Conservation (phyloP, 1,284 basidiomycete species). For the Cryptococcus sp. region DNA sequence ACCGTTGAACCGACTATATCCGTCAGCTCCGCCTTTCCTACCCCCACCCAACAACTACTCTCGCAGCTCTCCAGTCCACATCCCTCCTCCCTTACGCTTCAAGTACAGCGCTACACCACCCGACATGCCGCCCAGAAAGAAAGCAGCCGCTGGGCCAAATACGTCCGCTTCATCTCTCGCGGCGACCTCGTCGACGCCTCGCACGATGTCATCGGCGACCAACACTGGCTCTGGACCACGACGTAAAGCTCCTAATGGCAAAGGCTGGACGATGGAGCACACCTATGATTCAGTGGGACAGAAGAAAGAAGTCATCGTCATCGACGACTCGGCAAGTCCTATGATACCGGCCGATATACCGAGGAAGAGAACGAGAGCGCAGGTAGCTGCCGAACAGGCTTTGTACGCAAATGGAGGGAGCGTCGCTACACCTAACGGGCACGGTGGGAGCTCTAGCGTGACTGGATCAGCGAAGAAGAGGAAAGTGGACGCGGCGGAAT, state of each 20-base stretch:
- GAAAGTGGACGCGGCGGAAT: constrained; percentile 42
- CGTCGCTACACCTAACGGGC: constrained; percentile 12
- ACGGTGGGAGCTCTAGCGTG: constrained; percentile 8
- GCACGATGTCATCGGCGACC: constrained; percentile 27
- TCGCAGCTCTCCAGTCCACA: constrained; percentile 36
- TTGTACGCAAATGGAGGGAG: constrained; percentile 15
- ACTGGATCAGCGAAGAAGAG: constrained; percentile 35
- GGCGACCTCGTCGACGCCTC: constrained; percentile 14
- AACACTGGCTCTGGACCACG: constrained; percentile 2
- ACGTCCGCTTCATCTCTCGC: constrained; percentile 11
- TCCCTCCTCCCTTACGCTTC: constrained; percentile 47
- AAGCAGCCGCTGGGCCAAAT: constrained; percentile 22
- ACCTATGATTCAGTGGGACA: constrained; percentile 49
- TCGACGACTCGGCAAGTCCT: constrained; percentile 41
- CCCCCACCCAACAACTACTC: constrained; percentile 2
- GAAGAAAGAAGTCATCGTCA: constrained; percentile 50
- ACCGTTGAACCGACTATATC: constrained; percentile 4
- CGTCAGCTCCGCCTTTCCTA: constrained; percentile 5
- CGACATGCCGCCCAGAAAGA: constrained; percentile 43
- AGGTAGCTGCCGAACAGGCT: constrained; percentile 36
- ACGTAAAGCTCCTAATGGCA: constrained; percentile 27
- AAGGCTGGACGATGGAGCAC: constrained; percentile 50
- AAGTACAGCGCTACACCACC: constrained; percentile 46
- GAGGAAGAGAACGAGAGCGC: constrained; percentile 45
- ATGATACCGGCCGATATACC: constrained; percentile 25